Conservation (phyloP, 177 flowering plant genomes). For the Vitis hybrid region DNA sequence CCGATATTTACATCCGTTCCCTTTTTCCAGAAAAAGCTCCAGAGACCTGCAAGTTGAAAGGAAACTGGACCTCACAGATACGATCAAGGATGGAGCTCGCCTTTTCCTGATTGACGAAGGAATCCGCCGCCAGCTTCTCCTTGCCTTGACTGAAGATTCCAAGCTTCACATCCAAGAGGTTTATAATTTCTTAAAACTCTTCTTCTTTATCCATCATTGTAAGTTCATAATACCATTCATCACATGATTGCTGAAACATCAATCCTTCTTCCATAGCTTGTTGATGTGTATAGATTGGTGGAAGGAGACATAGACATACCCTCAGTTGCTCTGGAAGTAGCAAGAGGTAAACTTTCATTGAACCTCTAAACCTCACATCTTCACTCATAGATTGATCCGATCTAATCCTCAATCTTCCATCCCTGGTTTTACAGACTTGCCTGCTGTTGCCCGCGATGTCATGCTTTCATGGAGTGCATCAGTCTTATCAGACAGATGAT, state of each 20-base stretch:
- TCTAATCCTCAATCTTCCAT: neutral
- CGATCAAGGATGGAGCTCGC: slow-evolving; percentile 96
- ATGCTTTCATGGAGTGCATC: slow-evolving; percentile 89
- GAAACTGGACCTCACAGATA: slow-evolving; percentile 88
- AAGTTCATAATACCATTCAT: neutral
- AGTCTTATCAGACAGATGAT: slow-evolving; percentile 54
- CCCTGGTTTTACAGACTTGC: slow-evolving; percentile 58
- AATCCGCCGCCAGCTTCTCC: slow-evolving; percentile 85
- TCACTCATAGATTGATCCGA: neutral
- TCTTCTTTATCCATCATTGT: neutral
- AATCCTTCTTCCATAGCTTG: slow-evolving; percentile 49
- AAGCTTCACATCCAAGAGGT: slow-evolving; percentile 97
- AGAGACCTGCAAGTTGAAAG: slow-evolving; percentile 40
- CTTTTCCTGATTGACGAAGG: slow-evolving; percentile 80
- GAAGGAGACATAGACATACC: slow-evolving; percentile 74
- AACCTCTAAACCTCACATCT: neutral
- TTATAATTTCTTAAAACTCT: neutral
- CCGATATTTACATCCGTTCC: neutral
- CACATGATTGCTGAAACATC: slow-evolving; percentile 13
- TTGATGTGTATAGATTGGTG: slow-evolving; percentile 84
- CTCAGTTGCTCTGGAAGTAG: slow-evolving; percentile 65
- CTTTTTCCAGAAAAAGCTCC: slow-evolving; percentile 42
- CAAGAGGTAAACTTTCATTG: slow-evolving; percentile 49
- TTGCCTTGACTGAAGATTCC: slow-evolving; percentile 95
- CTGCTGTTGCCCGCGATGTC: slow-evolving; percentile 73